Conservation (phyloP, 139 green algal species). For the Zygnema cylindricum region DNA sequence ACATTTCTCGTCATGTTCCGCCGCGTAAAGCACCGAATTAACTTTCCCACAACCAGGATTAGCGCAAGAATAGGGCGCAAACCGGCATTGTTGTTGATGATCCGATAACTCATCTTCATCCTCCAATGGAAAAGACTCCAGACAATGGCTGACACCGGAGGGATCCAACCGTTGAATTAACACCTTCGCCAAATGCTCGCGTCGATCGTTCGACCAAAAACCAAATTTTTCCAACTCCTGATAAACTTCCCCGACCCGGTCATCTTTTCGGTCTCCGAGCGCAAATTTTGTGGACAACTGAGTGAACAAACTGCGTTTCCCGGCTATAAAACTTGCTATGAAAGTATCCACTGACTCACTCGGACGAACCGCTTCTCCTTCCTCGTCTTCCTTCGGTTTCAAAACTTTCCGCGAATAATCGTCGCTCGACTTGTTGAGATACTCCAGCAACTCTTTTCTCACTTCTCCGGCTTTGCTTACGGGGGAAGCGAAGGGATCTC, state of each 20-base stretch:
- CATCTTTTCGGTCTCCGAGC: slow-evolving; percentile 21
- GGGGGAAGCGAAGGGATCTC: background rate
- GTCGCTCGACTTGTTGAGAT: slow-evolving; percentile 8
- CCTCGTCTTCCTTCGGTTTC: background rate
- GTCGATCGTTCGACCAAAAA: slow-evolving; percentile 10
- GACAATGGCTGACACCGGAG: slow-evolving; percentile 1
- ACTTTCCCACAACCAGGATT: slow-evolving; percentile 26
- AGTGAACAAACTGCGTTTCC: slow-evolving; percentile 29
- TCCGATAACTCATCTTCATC: slow-evolving; percentile 23
- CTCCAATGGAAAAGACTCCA: background rate
- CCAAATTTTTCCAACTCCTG: slow-evolving; percentile 30
- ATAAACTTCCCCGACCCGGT: slow-evolving; percentile 25
- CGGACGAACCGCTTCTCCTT: background rate
- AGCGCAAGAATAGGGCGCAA: slow-evolving; percentile 8
- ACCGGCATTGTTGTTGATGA: slow-evolving; percentile 20
- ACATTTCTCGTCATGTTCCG: slow-evolving; percentile 39
- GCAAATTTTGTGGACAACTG: slow-evolving; percentile 23
- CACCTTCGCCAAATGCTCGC: slow-evolving; percentile 41
- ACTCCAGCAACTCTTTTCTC: slow-evolving; percentile 27
- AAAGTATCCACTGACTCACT: slow-evolving; percentile 7
- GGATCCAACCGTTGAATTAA: slow-evolving; percentile 35
- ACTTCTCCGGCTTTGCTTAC: slow-evolving; percentile 13
- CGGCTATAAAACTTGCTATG: slow-evolving; percentile 36
- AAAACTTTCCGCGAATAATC: slow-evolving; percentile 13
- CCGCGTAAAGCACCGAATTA: background rate